Evolutionary conservation across 306 rosid species (phyloP).

Genomic region (Ormosia emarginata): DNA sequence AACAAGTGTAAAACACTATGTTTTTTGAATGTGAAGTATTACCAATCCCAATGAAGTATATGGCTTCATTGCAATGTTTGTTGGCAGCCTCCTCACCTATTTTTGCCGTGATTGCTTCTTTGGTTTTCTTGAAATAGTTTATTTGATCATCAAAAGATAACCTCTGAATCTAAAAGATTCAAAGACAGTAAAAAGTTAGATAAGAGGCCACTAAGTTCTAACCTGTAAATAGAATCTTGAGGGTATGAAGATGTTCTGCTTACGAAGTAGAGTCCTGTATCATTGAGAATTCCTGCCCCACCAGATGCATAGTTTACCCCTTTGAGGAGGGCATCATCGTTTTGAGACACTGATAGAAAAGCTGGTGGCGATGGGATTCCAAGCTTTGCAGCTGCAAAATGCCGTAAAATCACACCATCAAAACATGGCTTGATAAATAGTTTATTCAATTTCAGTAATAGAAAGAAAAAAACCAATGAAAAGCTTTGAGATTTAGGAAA

Average conservation of each 20-base stretch:
- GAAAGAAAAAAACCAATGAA: background rate
- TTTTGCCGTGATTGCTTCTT: slow-evolving; percentile 41
- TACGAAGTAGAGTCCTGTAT: slow-evolving; percentile 85
- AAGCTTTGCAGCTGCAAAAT: slow-evolving; percentile 63
- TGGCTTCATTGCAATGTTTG: slow-evolving; percentile 62
- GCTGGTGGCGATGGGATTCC: slow-evolving; percentile 77
- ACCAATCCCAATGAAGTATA: slow-evolving; percentile 79
- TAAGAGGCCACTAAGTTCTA: background rate
- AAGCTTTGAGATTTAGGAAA: background rate
- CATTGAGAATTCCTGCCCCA: slow-evolving; percentile 90
- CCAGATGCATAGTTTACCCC: slow-evolving; percentile 90
- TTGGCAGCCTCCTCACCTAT: slow-evolving; percentile 49
- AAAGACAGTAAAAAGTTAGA: background rate
- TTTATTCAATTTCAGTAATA: background rate
- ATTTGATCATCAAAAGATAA: slow-evolving; percentile 79
- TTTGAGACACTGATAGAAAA: slow-evolving; percentile 56
- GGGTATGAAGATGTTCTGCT: slow-evolving; percentile 7
- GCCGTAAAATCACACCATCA: background rate
- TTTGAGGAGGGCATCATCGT: slow-evolving; percentile 53
- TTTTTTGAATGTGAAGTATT: background rate
- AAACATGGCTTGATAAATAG: background rate
- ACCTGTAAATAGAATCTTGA: background rate
- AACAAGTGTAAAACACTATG: background rate
- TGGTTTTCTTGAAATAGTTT: slow-evolving; percentile 47
- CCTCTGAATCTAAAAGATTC: slow-evolving; percentile 58